A percentile compares a stretch with the other conserved stretches of the same genome.
These are phyloP conservation scores for Syzygium grande DNA, from an alignment of 345 rosid genomes.

Conservation along the genomic window DNA sequence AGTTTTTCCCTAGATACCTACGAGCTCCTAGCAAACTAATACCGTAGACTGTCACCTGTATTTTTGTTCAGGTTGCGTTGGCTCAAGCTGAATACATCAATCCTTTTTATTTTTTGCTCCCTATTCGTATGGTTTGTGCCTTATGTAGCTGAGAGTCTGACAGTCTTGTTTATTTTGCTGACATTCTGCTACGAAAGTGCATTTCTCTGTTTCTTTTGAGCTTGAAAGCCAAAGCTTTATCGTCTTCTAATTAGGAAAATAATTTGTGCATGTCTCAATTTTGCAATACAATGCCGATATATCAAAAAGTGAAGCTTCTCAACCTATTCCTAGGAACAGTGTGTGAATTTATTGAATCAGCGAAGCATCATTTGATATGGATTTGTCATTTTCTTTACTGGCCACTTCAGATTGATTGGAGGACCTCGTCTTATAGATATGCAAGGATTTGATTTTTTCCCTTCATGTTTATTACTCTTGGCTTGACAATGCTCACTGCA, in stretches of 20 bases:
- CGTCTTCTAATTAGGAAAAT: not conserved
- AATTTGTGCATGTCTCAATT: not conserved
- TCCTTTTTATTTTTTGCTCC: not conserved
- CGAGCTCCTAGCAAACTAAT: not conserved
- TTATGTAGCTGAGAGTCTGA: not conserved
- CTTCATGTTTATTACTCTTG: not conserved
- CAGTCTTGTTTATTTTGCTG: not conserved
- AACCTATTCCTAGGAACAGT: not conserved
- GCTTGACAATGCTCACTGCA: not conserved
- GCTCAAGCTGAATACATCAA: not conserved
- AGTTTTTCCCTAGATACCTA: not conserved
- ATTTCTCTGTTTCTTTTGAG: not conserved
- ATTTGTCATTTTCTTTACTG: not conserved
- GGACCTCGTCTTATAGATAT: not conserved
- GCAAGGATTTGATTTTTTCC: not conserved
- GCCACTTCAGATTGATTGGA: not conserved
- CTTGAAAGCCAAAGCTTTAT: not conserved
- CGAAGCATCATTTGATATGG: not conserved
- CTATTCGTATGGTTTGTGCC: not conserved
- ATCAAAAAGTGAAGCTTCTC: not conserved
- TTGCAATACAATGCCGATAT: not conserved
- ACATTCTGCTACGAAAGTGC: not conserved
- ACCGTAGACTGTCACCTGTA: not conserved
- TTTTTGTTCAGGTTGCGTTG: not conserved
- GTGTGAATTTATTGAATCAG: not conserved